These are phyloP conservation scores for Populus simonii DNA, from an alignment of 345 rosid species.

Conservation along the genomic window DNA sequence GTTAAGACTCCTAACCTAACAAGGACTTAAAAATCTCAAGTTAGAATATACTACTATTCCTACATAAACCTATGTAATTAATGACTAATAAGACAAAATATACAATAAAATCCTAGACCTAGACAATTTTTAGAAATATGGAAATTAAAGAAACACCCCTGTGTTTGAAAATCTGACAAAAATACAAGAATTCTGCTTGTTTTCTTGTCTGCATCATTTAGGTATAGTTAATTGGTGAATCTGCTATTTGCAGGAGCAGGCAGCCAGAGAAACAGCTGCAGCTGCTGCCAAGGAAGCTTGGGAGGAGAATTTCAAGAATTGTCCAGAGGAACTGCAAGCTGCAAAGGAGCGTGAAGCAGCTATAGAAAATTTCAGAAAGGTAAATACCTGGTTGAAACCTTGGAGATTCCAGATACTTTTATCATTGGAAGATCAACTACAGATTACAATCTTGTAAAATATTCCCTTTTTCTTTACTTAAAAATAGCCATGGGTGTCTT, in stretches of 20 bases:
- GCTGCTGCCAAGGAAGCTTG: slow-evolving; percentile 61
- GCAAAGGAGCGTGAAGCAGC: slow-evolving; percentile 71
- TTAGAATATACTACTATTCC: too few species aligned
- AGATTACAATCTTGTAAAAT: neutral
- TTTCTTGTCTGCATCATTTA: too few species aligned
- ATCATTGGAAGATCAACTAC: neutral
- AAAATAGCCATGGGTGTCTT: neutral
- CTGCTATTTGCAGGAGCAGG: slow-evolving; percentile 72
- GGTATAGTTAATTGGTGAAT: neutral
- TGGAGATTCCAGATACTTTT: neutral
- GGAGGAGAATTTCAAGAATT: slow-evolving; percentile 48
- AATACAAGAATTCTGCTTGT: too few species aligned
- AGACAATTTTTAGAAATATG: too few species aligned
- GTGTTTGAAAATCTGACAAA: neutral
- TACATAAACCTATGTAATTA: too few species aligned
- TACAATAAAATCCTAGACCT: too few species aligned
- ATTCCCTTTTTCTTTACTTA: neutral
- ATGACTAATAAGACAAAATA: too few species aligned
- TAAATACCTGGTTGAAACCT: slow-evolving; percentile 18
- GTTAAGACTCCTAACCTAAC: too few species aligned
- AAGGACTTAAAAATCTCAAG: too few species aligned
- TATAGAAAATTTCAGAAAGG: slow-evolving; percentile 66
- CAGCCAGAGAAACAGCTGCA: slow-evolving; percentile 73
- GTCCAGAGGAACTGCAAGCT: slow-evolving; percentile 52
- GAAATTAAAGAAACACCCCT: too few species aligned